These are phyloP conservation scores for Aspergillus sp. DNA, from an alignment of 2,329 filamentous ascomycete species.

Conservation along the genomic window DNA sequence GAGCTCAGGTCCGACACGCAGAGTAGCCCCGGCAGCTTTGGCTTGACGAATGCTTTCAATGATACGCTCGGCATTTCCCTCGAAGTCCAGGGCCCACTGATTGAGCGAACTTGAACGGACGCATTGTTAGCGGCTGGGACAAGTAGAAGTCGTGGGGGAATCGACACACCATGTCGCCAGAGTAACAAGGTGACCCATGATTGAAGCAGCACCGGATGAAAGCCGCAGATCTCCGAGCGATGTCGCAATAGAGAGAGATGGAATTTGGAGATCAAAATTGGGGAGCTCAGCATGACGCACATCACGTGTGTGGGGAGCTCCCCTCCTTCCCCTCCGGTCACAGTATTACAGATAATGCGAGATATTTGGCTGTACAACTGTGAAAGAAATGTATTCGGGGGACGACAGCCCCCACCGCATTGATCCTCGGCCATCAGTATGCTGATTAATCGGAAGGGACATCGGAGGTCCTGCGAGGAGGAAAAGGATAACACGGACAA, in stretches of 20 bases:
- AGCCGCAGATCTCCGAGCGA: neutral
- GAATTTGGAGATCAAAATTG: conserved; percentile 9
- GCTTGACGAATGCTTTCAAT: conserved; percentile 60
- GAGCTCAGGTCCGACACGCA: conserved; percentile 59
- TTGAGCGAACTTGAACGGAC: conserved; percentile 34
- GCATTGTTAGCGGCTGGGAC: conserved; percentile 9
- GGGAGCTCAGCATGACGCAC: conserved; percentile 16
- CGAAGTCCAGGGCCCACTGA: conserved; percentile 58
- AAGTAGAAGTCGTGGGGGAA: neutral
- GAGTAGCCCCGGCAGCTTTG: conserved; percentile 59
- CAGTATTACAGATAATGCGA: conserved; percentile 8
- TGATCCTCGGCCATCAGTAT: neutral
- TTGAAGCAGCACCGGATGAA: conserved; percentile 6
- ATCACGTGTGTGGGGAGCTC: conserved; percentile 28
- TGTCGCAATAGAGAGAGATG: no score
- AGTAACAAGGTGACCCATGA: conserved; percentile 40
- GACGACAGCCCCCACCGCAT: neutral
- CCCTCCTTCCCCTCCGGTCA: conserved; percentile 15
- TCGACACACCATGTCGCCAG: conserved; percentile 44
- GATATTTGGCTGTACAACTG: no score
- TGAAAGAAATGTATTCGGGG: no score
- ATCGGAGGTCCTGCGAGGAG: neutral
- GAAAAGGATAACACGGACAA: neutral
- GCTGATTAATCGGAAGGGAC: conserved; percentile 9
- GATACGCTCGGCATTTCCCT: conserved; percentile 63